Base-by-base conservation (phyloP, 805 yeast species). In the Yarrowia sp. region DNA sequence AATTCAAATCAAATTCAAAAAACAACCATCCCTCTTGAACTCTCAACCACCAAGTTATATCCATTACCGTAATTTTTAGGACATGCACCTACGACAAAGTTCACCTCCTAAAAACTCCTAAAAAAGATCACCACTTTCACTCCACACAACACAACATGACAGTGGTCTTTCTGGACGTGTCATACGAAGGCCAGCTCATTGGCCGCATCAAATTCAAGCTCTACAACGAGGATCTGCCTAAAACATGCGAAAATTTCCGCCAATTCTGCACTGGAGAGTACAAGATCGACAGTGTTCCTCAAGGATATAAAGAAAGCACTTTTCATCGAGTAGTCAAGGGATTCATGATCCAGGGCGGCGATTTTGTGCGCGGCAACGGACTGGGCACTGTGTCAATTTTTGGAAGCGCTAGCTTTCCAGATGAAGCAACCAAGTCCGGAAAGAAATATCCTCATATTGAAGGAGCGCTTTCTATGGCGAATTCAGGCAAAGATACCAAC, bases 401-500 rank as follows among this genome's bases (percentile, higher is more conserved):
- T 67, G 83, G 83, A 3, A 65, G 74, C 6, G 70, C 73, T 5
- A 70, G 71, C 8, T 82, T 82, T 67, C 76, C 74, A 1, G 86
- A 82, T 67, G 86, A 82, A 66, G 66, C 73, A 62, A 80, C 79
- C 69, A 65, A 61, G 69, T 67, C 18, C 36, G 45, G 36, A n/a
- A 41, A 55, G 9, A 11, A 22, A 22, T 44, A 35, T 36, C 32
- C 38, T 14, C 38, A 35, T 44, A 32, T 36, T 44, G 44, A 35
- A 50, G 71, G 74, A 74, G 61, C 74, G 69, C 51, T 83, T 67
- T 81, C 85, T 31, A 83, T 83, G 87, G 86, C 86, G 67, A 84
- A 84, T 70, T 81, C 85, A 33, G 87, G 87, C 64, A 83, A 85
- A 69, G 79, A 83, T 77, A 82, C 86, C 68, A 84, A 84, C 71